Evolutionary conservation across 345 rosid genomes (phyloP), one percentile per base, ranked within the genome.

Genomic region (Rhodamnia rubescens): DNA sequence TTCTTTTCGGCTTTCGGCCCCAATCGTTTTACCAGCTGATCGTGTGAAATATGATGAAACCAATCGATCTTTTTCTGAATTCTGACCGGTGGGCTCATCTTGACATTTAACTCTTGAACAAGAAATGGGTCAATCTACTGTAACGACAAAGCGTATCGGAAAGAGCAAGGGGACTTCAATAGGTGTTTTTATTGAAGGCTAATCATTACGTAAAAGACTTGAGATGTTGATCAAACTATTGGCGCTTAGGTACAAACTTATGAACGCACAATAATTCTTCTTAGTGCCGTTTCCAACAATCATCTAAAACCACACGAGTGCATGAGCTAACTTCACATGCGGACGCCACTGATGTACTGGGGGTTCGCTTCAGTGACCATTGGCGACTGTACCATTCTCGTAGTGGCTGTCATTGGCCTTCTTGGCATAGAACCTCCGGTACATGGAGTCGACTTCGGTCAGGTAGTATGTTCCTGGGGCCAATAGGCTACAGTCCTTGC

Each of bases 391-490:
- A 75, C 95, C 96, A 59, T 92, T 94, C 58, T 91, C 93, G 36
- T 87, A 54, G 83, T 44, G 51, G 27, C 36, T 78, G 15, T 85
- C 92, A 14, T 78, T 87, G 36, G 84, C 86, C 91, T 94, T 98
- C 92, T 92, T 88, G 53, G 95, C 91, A 49, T 98, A 98, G 90
- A 98, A 98, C 90, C 99, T 94, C 87, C 99, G 92, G 90, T 96
- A 98, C 96, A 88, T 90, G 54, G 95, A 90, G 89, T 98, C 99
- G 6, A 96, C 99, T 91, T 98, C 95, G 3, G 97, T 98, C 85
- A 98, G 96, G 84, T 94, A 98, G 92, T 93, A 95, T 44, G 99
- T 94, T 74, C 96, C 99, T 1, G 98, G 94, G 83, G 97, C 91
- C 92, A 98, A 89, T 84, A 94, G 94, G 90, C 95, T 94, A 84